Evolutionary conservation across 495 filamentous ascomycete genomes (phyloP).

Genomic region (Halenospora varia): DNA sequence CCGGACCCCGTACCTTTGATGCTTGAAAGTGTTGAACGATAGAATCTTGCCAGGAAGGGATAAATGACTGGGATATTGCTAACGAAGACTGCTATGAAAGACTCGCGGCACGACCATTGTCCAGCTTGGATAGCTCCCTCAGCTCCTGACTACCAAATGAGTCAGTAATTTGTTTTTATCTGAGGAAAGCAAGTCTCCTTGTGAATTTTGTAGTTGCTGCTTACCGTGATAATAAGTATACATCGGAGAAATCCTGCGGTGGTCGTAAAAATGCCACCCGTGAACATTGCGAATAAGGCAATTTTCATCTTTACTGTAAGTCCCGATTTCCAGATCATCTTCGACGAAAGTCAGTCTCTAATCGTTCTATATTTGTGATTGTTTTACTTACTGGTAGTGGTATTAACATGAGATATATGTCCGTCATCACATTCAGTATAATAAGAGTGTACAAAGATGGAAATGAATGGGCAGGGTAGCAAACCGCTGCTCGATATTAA

Average conservation of each 20-base stretch:
- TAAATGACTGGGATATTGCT: constrained; percentile 60
- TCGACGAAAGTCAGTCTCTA: too few relatives aligned
- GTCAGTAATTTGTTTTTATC: too few relatives aligned
- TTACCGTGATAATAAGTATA: constrained; percentile 36
- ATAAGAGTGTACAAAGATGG: constrained; percentile 43
- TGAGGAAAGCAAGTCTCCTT: too few relatives aligned
- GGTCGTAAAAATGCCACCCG: constrained; percentile 57
- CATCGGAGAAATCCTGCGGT: constrained; percentile 56
- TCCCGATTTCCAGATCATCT: not conserved
- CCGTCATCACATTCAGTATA: constrained; percentile 41
- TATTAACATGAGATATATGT: constrained; percentile 47
- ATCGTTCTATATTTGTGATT: too few relatives aligned
- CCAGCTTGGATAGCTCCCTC: constrained; percentile 39
- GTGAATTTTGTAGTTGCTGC: too few relatives aligned
- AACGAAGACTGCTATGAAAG: constrained; percentile 56
- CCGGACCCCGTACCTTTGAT: too few relatives aligned
- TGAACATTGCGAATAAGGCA: constrained; percentile 52
- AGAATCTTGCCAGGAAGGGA: constrained; percentile 29
- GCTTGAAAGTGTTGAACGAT: too few relatives aligned
- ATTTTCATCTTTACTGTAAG: constrained; percentile 30
- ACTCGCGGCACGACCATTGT: constrained; percentile 60
- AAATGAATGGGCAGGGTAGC: constrained; percentile 43
- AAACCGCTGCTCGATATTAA: constrained; percentile 32
- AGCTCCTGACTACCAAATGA: constrained; percentile 42
- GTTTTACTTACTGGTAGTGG: constrained; percentile 36